These are phyloP conservation scores for Pseudocercospora cruenta DNA, from an alignment of 2,329 filamentous ascomycete genomes.

Conservation along the genomic window DNA sequence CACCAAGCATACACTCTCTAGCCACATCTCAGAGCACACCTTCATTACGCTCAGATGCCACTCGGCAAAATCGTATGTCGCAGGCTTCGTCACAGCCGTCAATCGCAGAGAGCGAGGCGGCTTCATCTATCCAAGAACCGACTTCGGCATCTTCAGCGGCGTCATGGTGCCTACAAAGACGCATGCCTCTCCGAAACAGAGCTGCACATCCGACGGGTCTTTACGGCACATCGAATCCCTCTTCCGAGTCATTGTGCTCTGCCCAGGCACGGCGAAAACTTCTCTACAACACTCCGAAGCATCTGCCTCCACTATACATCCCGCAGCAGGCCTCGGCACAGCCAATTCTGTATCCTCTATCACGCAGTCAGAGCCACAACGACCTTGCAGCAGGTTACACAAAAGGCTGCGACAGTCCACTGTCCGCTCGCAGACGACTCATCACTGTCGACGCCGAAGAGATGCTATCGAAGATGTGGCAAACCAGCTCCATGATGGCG, in stretches of 20 bases:
- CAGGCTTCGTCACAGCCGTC: neutral
- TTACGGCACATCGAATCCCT: neutral
- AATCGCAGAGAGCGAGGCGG: neutral
- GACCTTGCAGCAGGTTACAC: neutral
- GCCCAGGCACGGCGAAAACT: neutral
- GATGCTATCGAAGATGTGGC: slow-evolving; percentile 21
- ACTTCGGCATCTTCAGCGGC: slow-evolving; percentile 6
- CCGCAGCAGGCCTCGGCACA: neutral
- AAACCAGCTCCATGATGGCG: neutral
- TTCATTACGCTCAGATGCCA: neutral
- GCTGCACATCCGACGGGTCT: slow-evolving; percentile 11
- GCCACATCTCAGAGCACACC: slow-evolving; percentile 2
- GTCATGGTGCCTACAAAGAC: slow-evolving; percentile 16
- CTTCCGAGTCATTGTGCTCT: neutral
- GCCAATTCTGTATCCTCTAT: neutral
- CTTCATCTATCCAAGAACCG: neutral
- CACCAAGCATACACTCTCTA: neutral
- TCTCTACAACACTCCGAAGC: neutral
- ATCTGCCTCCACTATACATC: slow-evolving; percentile 1
- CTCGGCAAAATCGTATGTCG: neutral
- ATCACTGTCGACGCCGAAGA: slow-evolving; percentile 12
- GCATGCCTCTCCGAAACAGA: slow-evolving; percentile 15
- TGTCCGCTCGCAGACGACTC: neutral
- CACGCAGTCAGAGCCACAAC: neutral
- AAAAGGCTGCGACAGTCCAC: neutral